Evolutionary conservation across 1,284 basidiomycete genomes (phyloP).

Genomic region (Phylloboletellus chloephorus): DNA sequence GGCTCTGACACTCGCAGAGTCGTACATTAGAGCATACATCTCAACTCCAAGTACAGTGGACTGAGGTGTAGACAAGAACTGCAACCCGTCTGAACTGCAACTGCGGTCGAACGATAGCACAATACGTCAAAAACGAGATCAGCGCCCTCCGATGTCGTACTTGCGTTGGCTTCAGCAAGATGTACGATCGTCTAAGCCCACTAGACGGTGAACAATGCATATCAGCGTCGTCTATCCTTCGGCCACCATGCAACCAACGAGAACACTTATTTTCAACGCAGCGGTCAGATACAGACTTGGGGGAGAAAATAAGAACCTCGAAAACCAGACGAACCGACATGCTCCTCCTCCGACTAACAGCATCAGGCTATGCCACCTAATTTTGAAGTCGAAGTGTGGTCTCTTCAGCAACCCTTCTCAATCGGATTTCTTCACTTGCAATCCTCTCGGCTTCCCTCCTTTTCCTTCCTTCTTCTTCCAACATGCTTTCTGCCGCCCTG

Average conservation of each 20-base stretch:
- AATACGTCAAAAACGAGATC: no score
- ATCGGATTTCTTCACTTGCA: constrained; percentile 45
- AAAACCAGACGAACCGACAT: not conserved
- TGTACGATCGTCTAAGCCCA: not conserved
- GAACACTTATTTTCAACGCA: not conserved
- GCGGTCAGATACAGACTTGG: not conserved
- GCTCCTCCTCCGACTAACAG: not conserved
- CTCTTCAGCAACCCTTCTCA: constrained; percentile 50
- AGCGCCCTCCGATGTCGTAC: no score
- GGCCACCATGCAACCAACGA: not conserved
- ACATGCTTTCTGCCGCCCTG: constrained; percentile 46
- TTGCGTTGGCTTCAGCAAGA: no score
- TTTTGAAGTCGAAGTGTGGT: constrained; percentile 24
- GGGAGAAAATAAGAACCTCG: not conserved
- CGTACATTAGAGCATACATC: no score
- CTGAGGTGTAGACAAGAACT: no score
- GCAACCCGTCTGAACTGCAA: no score
- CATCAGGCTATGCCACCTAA: constrained; percentile 6
- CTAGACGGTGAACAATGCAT: not conserved
- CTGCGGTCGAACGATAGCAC: no score
- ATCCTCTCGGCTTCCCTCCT: constrained; percentile 53
- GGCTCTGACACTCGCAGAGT: no score
- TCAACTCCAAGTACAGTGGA: no score
- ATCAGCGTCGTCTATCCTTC: constrained; percentile 9
- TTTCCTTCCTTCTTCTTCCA: constrained; percentile 55